These are phyloP conservation scores for Diaporthe eres DNA, from an alignment of 2,329 filamentous ascomycete genomes.

Conservation along the genomic window DNA sequence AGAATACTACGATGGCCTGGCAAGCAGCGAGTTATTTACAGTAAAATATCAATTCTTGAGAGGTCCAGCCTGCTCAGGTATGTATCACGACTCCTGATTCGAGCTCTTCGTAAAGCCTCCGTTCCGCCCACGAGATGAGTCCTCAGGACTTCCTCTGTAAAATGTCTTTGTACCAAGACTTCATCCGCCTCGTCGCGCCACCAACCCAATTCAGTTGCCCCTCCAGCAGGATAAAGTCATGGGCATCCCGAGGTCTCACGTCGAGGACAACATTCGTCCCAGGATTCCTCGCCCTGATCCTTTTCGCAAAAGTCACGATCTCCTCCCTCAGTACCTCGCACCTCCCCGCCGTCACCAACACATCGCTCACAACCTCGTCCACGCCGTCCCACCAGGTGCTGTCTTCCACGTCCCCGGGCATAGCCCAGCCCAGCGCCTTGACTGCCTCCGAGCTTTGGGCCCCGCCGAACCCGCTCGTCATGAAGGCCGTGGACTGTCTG, in stretches of 20 bases:
- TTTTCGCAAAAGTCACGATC: slow-evolving; percentile 45
- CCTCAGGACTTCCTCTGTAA: neutral
- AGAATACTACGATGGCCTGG: neutral
- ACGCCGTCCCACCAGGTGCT: slow-evolving; percentile 49
- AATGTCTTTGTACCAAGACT: slow-evolving; percentile 9
- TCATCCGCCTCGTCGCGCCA: slow-evolving; percentile 12
- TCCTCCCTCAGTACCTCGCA: slow-evolving; percentile 52
- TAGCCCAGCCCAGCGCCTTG: slow-evolving; percentile 46
- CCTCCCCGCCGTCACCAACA: slow-evolving; percentile 52
- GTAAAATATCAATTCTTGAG: neutral
- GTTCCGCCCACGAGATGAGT: neutral
- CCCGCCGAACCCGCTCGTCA: neutral
- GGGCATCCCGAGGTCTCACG: slow-evolving; percentile 48
- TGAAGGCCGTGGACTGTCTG: neutral
- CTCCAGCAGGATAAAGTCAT: slow-evolving; percentile 53
- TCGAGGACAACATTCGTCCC: slow-evolving; percentile 48
- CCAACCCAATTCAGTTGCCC: slow-evolving; percentile 35
- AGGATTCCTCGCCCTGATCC: slow-evolving; percentile 42
- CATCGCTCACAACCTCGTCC: slow-evolving; percentile 40
- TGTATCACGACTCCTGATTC: neutral
- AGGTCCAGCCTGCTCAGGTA: neutral
- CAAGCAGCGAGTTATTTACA: neutral
- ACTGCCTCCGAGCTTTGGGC: neutral
- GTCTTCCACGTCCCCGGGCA: slow-evolving; percentile 48
- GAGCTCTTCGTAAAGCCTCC: neutral